phyloP scores from a whole-genome alignment of 257 asterid genomes.

The Fraxinus americana region DNA sequence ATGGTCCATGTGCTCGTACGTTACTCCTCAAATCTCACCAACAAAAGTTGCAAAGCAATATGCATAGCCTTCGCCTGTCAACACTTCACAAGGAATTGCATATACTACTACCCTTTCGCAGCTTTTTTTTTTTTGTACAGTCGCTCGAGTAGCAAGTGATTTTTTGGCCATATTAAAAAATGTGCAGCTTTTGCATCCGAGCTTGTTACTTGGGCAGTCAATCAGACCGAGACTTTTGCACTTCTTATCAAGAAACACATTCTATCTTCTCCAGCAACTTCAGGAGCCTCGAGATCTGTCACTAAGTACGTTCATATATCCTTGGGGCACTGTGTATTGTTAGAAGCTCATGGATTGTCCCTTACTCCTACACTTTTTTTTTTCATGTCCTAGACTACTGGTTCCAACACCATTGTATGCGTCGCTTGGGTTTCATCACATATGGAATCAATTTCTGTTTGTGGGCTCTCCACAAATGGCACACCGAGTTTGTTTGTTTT shows the following conservation, averaged over 20 bases:
- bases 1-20: conserved; percentile 85
- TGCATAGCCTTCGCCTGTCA: conserved; percentile 57
- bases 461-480: too few species aligned
- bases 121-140: conserved; percentile 59
- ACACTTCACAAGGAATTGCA: conserved; percentile 60
- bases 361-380: conserved; percentile 49
- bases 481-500: too few species aligned
- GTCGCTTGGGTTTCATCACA: conserved; percentile 41
- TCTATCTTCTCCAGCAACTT: conserved; percentile 78
- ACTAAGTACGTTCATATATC: conserved; percentile 67
- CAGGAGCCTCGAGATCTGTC: conserved; percentile 78
- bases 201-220: conserved; percentile 84
- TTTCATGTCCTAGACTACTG: conserved; percentile 73
- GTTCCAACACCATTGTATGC: conserved; percentile 92
- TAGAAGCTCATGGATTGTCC: conserved; percentile 80
- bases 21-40: conserved; percentile 73
- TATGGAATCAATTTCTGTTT: too few species aligned
- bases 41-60: conserved; percentile 55
- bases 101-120: conserved; percentile 80
- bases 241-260: conserved; percentile 62
- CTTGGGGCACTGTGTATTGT: conserved; percentile 72
- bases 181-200: conserved; percentile 80
- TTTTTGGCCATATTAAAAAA: conserved; percentile 73
- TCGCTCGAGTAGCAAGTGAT: conserved; percentile 86
- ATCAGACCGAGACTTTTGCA: conserved; percentile 60